Evolutionary conservation across 345 rosid species (phyloP).

Genomic region (Moricandia arvensis): DNA sequence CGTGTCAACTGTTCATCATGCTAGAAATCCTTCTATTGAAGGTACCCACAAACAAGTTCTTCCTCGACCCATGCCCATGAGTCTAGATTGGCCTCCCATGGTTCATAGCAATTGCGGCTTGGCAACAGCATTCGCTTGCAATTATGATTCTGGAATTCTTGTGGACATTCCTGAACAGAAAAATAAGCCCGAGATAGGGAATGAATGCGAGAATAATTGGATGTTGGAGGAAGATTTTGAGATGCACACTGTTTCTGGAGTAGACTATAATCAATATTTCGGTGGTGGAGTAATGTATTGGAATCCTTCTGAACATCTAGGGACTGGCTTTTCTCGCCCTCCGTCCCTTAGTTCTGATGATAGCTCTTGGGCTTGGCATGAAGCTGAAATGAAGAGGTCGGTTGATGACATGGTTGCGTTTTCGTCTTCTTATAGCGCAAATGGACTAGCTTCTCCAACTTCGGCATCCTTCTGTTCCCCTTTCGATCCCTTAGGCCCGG

Average conservation of each 20-base stretch:
- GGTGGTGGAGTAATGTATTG: constrained; percentile 99
- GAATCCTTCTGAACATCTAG: constrained; percentile 88
- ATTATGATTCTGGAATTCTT: constrained; percentile 70
- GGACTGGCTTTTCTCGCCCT: constrained; percentile 87
- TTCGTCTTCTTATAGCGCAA: constrained; percentile 89
- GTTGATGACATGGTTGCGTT: constrained; percentile 98
- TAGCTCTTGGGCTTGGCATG: constrained; percentile 96
- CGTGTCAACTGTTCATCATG: constrained; percentile 65
- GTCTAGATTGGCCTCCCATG: constrained; percentile 96
- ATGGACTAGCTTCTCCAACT: constrained; percentile 93
- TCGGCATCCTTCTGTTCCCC: constrained; percentile 88
- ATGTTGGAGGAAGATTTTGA: constrained; percentile 91
- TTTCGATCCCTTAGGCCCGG: constrained; percentile 72
- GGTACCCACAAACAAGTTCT: constrained; percentile 61
- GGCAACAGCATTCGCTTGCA: constrained; percentile 62
- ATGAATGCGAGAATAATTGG: constrained; percentile 83
- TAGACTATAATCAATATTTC: constrained; percentile 87
- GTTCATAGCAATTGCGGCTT: constrained; percentile 72
- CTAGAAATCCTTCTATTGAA: constrained; percentile 70
- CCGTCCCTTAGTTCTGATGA: constrained; percentile 99
- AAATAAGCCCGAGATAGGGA: constrained; percentile 52
- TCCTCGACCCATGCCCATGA: constrained; percentile 75
- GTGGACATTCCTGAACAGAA: constrained; percentile 64
- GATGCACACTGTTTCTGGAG: constrained; percentile 75
- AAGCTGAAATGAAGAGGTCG: constrained; percentile 91